These are phyloP conservation scores for Euphrasia confusa DNA, from an alignment of 257 asterid species.

Conservation along the genomic window DNA sequence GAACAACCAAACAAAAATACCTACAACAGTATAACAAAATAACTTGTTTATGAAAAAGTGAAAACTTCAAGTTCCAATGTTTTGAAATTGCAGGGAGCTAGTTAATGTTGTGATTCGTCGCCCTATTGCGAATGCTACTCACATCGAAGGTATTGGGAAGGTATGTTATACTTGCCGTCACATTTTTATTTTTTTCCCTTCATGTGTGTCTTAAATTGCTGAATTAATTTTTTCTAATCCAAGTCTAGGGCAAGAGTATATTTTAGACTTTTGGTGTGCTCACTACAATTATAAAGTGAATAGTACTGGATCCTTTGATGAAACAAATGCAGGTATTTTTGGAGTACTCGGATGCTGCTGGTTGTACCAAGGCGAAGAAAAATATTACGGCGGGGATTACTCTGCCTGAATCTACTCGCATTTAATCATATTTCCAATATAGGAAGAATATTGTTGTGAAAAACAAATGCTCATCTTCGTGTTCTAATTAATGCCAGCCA, in stretches of 20 bases:
- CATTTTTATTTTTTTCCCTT: not conserved
- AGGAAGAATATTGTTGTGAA: not conserved
- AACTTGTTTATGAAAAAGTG: slow-evolving; percentile 5
- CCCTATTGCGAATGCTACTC: slow-evolving; percentile 35
- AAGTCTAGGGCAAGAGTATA: too few species aligned
- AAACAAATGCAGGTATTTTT: slow-evolving; percentile 47
- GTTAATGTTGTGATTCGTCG: slow-evolving; percentile 59
- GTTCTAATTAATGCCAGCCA: too few species aligned
- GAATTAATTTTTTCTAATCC: not conserved
- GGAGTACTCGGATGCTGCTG: slow-evolving; percentile 49
- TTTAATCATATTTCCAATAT: not conserved
- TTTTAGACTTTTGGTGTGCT: too few species aligned
- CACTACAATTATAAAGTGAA: too few species aligned
- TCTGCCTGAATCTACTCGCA: slow-evolving; percentile 26
- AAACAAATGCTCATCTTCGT: not conserved
- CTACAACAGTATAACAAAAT: not conserved
- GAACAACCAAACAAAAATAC: slow-evolving; percentile 2
- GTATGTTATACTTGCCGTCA: slow-evolving; percentile 20
- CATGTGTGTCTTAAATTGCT: not conserved
- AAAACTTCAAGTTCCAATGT: not conserved
- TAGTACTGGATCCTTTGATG: not conserved
- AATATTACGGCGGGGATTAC: slow-evolving; percentile 39
- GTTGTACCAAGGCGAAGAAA: slow-evolving; percentile 50
- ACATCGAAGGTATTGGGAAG: slow-evolving; percentile 49
- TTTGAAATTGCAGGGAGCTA: slow-evolving; percentile 51